Evolutionary conservation across 2,329 filamentous ascomycete genomes (phyloP), one percentile per base, ranked within the genome.

Genomic region (Neopestalotiopsis sp.): DNA sequence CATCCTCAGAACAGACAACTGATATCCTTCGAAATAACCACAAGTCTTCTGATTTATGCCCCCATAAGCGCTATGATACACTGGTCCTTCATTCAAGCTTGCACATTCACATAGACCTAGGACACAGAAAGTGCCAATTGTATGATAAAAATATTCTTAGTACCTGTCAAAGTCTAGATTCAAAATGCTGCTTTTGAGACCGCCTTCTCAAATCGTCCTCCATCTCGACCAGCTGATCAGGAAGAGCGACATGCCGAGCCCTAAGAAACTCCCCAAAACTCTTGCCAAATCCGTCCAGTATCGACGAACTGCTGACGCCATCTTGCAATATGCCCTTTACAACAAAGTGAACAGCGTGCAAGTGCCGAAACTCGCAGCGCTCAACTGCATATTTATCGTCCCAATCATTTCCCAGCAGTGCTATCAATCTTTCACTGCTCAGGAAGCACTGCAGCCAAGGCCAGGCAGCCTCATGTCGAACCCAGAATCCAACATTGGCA

Each of bases 261-360:
- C 78, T 74, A 42, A 87, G 72, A 74, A 83, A 88, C 77, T 88
- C 86, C 14, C 80, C 84, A 72, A 87, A 82, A 0, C 85, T 84
- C 73, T 88, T 88, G 1, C 81, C 86, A 71, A 88, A 81, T 2
- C 80, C 79, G 75, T 88, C 86, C 24, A 88, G 68, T 30, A 82
- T 74, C 42, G 78, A 81, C 28, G 81, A 84, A 68, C 84, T 85
- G 71, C 84, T 87, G 1, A 88, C 83, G 0, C 81, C 81, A 1
- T 79, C 74, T 1, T 82, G 81, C 12, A 86, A 70, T 24, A 83
- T 79, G 2, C 82, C 84, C 68, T 82, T 83, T 4, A 86, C 75
- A 5, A 85, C 81, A 72, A 84, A 85, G 69, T 87, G 80, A 14
- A 86, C 80, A 0, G 82, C 81, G 57, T 75, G 72, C 0, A 86